Evolutionary conservation across 768 basidiomycete genomes (phyloP), one percentile per base, ranked within the genome.

Genomic region (Lactifluus echinatus): DNA sequence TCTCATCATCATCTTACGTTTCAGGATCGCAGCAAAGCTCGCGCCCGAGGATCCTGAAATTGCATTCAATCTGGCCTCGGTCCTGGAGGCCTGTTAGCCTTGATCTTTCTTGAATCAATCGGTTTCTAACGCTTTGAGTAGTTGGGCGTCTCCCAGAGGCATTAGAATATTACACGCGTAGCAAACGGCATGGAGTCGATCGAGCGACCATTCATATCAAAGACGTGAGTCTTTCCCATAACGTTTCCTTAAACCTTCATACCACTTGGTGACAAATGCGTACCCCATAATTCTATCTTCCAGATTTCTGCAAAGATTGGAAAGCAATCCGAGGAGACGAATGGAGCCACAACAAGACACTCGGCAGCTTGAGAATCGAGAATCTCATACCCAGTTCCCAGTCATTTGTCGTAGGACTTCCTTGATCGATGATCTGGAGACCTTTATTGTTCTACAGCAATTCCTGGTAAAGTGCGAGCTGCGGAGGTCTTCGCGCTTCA

Each of bases 1-100:
- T 66, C 67, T 69, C 24, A 50, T 45, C 37, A 63, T 43, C 46
- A 15, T 23, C 23, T 43, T 67, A 67, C 65, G 61, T 66, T 67
- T 58, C 71, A 93, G 91, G 64, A 83, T 87, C 68, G 91, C 91
- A 48, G 77, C 83, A 43, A 82, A 84, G n/a, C 79, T 93, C 64
- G 79, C 85, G 57, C 91, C 91, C 45, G 87, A 90, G 69, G 91
- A 93, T 75, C 84, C 87, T 69, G 91, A 93, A 69, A 90, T 93
- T 66, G 84, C 88, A 15, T 93, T 92, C 77, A 93, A 93, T 74
- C 80, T 91, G 57, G 91, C 87, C 50, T 91, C 89, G 44, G 89
- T 93, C 65, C 77, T 93, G 59, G 91, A 93, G 83, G 90, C 91
- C 55, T 81, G 91, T 89, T 64, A 65, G 84, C 62, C 28, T 24